Evolutionary conservation across 352 stramenopile genomes (phyloP), one percentile per base, ranked within the genome.

Genomic region (Pythium guiyangense): DNA sequence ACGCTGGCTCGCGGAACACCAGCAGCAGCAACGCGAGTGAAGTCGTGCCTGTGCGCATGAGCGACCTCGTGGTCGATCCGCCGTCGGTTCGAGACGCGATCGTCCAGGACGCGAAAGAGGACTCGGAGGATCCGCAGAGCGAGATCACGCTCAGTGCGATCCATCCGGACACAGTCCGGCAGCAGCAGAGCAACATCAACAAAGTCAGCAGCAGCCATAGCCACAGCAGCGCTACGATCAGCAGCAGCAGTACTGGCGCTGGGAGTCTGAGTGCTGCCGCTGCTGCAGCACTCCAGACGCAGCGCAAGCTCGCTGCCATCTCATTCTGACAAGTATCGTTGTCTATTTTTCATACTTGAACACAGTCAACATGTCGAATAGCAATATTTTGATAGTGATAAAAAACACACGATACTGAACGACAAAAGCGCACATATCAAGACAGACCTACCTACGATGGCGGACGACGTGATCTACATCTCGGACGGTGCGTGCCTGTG

Each of bases 391-490:
- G 31, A 37, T 37, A 37, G 31, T 37, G 31, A 37, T 14, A 43
- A 20, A 37, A 37, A 43, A 20, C 18, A 27, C 27, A 52, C 15
- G 1, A 17, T 26, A 22, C 12, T 20, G 15, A 15, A 15, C 5
- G 25, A 29, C 44, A 17, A 31, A 6, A 15, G 11, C 5, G 25
- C n/a, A 27, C 11, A 29, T 12, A 31, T 27, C 27, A 40, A 15
- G 1, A 40, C 22, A 29, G 22, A 22, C 22, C 22, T 22, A 22
- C 22, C 22, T 22, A 6, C 20, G 1, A 63, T 63, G 56, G 47
- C 49, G 39, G 40, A 26, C 29, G 62, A 67, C 57, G 67, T 81
- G 26, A 72, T 81, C 55, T 64, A 71, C 62, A 77, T 83, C 62
- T 83, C 75, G 37, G 73, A 85, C 43, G 70, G 75, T 83, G 54